phyloP scores from a whole-genome alignment of 225 moss, liverwort and hornwort genomes.

The Bryoerythrophyllum caledonicum region DNA sequence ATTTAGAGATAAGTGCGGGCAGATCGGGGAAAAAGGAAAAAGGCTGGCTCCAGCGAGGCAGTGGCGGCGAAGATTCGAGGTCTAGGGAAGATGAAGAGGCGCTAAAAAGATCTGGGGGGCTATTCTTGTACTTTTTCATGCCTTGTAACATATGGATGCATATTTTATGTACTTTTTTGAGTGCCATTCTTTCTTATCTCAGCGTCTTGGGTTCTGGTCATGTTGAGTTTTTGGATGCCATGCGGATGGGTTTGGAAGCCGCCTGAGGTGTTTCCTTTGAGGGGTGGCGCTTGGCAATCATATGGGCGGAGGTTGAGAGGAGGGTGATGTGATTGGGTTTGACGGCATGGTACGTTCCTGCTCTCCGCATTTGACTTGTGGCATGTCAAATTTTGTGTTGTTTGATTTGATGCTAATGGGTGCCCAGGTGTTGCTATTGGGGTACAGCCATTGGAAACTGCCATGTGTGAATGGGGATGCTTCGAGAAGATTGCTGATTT shows the following conservation, averaged over 20 bases:
- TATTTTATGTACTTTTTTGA: no score
- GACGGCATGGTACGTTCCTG: neutral
- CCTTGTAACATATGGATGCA: no score
- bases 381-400: neutral
- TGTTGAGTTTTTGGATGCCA: neutral
- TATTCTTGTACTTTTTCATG: neutral
- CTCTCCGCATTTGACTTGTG: neutral
- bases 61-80: slow-evolving; percentile 5
- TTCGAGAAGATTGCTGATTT: no score
- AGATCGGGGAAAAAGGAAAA: neutral
- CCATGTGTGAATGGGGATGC: neutral
- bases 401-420: neutral
- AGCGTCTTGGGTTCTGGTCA: neutral
- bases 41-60: neutral
- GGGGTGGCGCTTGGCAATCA: neutral
- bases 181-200: slow-evolving; percentile 5
- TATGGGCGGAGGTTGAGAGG: neutral
- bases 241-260: neutral
- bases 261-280: neutral
- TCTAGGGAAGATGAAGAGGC: neutral
- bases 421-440: neutral
- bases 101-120: neutral
- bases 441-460: neutral
- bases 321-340: neutral
- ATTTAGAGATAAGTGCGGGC: neutral